Evolutionary conservation across 164 flowering plant species (phyloP).

Genomic region (Dillenia suffruticosa): DNA sequence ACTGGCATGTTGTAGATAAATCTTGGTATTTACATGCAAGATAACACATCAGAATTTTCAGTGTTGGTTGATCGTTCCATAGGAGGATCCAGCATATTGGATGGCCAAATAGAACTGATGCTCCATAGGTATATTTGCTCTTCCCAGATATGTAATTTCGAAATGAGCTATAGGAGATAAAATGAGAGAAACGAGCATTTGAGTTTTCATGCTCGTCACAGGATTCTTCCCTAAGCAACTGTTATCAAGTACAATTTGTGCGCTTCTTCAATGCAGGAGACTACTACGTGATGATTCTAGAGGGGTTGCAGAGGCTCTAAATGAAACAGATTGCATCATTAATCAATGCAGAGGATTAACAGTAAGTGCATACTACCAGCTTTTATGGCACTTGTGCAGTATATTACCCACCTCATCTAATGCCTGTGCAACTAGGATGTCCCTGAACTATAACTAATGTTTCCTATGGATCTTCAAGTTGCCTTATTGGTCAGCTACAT

Average conservation of each 20-base stretch:
- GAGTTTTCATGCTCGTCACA: too few species aligned
- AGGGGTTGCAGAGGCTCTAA: slow-evolving; percentile 90
- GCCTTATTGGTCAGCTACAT: too few species aligned
- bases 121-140: slow-evolving; percentile 65
- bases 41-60: slow-evolving; percentile 59
- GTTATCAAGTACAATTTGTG: neutral
- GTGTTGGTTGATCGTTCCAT: slow-evolving; percentile 88
- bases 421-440: neutral
- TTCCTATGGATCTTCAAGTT: too few species aligned
- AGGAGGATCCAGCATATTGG: slow-evolving; percentile 84
- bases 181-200: too few species aligned
- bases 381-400: neutral
- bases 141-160: neutral
- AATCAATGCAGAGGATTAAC: slow-evolving; percentile 71
- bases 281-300: slow-evolving; percentile 77
- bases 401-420: neutral
- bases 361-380: slow-evolving; percentile 40
- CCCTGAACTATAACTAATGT: too few species aligned
- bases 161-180: too few species aligned
- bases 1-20: slow-evolving; percentile 50
- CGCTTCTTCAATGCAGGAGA: slow-evolving; percentile 46
- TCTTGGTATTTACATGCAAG: slow-evolving; percentile 81
- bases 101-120: slow-evolving; percentile 94
- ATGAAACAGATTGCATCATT: slow-evolving; percentile 66
- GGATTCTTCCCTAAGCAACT: neutral